Evolutionary conservation across 2,329 filamentous ascomycete genomes (phyloP), one percentile per base, ranked within the genome.

Genomic region (Chaetomium globosum): DNA sequence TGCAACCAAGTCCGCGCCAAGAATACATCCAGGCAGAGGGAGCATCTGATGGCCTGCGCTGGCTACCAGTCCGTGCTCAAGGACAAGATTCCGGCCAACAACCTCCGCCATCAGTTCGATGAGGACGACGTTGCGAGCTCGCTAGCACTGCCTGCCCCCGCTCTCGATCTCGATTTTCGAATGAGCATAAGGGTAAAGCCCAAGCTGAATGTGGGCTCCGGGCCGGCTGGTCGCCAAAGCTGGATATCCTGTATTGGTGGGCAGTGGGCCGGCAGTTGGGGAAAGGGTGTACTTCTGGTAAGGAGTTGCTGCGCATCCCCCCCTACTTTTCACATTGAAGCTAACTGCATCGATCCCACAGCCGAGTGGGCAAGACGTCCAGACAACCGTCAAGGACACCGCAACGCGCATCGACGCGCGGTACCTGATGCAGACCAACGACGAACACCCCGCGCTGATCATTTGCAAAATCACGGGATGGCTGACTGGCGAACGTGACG

Each of bases 11-110:
- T 69, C 16, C 69, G 71, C 2, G 71, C 71, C 1, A 72, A 72
- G 63, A 72, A 72, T 56, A 72, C 70, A 16, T 72, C 71, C 12
- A 58, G 71, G n/a, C 71, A 72, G 64, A 60, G 71, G 13, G 71
- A 72, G 56, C 71, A 72, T 36, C 58, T 72, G 36, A 53, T 71
- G 64, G 33, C 52, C 8, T 72, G 71, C 61, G 54, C 67, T 10
- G 70, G 66, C 3, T 72, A 71, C 51, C 70, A 71, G 49, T 16
- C 43, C 23, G 56, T 69, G 36, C 65, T 72, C 33, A 70, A 69
- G 61, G 70, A 71, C 8, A 70, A 68, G 64, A 70, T 71, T n/a
- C 69, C 71, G 1, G 71, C 70, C 36, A 71, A 70, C 55, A 69
- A 67, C 53, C 69, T 71, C 7, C 69, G 66, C 7, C 68, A 71